Conservation (phyloP, 1,139 yeast genomes). For the Wickerhamomyces sp. region DNA sequence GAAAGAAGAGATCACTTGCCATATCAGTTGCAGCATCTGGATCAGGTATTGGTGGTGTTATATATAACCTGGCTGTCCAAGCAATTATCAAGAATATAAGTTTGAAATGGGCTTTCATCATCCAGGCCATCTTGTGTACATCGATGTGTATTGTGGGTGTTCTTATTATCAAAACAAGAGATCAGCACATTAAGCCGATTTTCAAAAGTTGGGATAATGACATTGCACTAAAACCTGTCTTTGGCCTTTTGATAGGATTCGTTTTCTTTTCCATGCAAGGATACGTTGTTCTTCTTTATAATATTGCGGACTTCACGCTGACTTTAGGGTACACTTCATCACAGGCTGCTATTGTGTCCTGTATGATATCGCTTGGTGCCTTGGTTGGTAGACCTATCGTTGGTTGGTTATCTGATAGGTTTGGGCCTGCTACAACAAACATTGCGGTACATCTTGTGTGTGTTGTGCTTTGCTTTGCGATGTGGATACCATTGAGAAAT, state of each 20-base stretch:
- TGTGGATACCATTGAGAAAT: slow-evolving; percentile 55
- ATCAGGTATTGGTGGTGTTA: slow-evolving; percentile 47
- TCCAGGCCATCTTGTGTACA: slow-evolving; percentile 42
- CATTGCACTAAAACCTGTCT: slow-evolving; percentile 30
- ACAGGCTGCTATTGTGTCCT: slow-evolving; percentile 54
- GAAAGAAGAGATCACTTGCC: slow-evolving; percentile 41
- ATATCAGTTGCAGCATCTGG: slow-evolving; percentile 46
- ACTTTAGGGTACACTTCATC: slow-evolving; percentile 46
- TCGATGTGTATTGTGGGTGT: slow-evolving; percentile 29
- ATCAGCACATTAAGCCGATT: slow-evolving; percentile 13
- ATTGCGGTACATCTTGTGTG: slow-evolving; percentile 23
- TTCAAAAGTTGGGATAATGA: slow-evolving; percentile 21
- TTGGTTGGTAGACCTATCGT: slow-evolving; percentile 52
- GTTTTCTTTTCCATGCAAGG: slow-evolving; percentile 44
- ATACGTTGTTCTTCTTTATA: slow-evolving; percentile 51
- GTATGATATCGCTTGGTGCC: slow-evolving; percentile 54
- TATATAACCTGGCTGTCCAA: slow-evolving; percentile 33
- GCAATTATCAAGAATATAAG: slow-evolving; percentile 35
- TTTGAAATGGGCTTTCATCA: slow-evolving; percentile 62
- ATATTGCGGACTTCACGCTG: slow-evolving; percentile 50
- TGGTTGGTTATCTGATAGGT: slow-evolving; percentile 47
- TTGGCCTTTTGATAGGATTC: slow-evolving; percentile 42
- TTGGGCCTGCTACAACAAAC: slow-evolving; percentile 48
- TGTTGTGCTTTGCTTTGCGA: slow-evolving; percentile 34
- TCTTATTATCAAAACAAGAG: slow-evolving; percentile 36